Conservation (phyloP, 371 early-diverging fungal species). For the Circinella minor region DNA sequence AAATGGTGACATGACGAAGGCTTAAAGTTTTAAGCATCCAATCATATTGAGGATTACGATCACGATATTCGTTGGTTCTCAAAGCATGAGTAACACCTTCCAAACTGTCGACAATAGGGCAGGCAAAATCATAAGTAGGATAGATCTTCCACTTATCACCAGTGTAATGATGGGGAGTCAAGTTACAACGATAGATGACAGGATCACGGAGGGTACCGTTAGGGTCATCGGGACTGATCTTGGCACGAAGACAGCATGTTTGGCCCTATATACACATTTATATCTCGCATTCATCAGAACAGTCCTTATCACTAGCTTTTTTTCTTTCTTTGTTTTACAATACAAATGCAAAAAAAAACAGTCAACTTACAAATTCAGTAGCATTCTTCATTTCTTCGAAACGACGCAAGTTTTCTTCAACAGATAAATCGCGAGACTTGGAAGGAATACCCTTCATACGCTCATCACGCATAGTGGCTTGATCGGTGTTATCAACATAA, state of each 20-base stretch:
- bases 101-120: slow-evolving; percentile 97
- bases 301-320: slow-evolving; percentile 1
- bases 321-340: background rate
- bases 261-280: slow-evolving; percentile 56
- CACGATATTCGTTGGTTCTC: slow-evolving; percentile 99
- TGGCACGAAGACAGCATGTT: slow-evolving; percentile 96
- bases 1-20: slow-evolving; percentile 88
- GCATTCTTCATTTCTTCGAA: slow-evolving; percentile 96
- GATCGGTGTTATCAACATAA: slow-evolving; percentile 97
- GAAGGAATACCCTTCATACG: slow-evolving; percentile 92
- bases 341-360: no score
- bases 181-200: slow-evolving; percentile 97
- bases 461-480: slow-evolving; percentile 90
- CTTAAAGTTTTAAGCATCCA: slow-evolving; percentile 97
- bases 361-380: slow-evolving; percentile 70
- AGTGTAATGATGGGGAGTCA: slow-evolving; percentile 94
- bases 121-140: slow-evolving; percentile 99
- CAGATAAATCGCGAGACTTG: slow-evolving; percentile 82
- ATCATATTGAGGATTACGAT: slow-evolving; percentile 98
- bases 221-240: slow-evolving; percentile 91
- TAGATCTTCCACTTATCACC: slow-evolving; percentile 95
- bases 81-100: slow-evolving; percentile 99
- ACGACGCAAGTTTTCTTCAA: slow-evolving; percentile 91
- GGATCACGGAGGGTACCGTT: slow-evolving; percentile 99
- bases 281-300: background rate